These are phyloP conservation scores for Nepenthes alata DNA, from an alignment of 179 eudicot genomes.

Conservation along the genomic window DNA sequence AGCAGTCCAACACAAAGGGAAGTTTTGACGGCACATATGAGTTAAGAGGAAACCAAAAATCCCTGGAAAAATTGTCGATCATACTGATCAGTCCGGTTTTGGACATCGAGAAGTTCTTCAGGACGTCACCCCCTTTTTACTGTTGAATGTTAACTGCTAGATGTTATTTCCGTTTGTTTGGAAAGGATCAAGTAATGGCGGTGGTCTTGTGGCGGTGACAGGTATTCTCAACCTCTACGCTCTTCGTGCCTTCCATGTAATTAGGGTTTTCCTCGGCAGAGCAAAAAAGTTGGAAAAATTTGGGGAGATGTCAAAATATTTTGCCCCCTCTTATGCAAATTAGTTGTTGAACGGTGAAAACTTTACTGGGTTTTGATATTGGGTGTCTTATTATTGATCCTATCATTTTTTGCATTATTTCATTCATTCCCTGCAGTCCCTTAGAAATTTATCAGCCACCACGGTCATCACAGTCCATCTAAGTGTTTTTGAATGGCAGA, in stretches of 20 bases:
- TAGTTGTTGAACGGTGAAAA: slow-evolving; percentile 13
- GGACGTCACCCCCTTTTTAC: background rate
- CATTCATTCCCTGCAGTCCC: too few relatives aligned
- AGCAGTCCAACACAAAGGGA: slow-evolving; percentile 41
- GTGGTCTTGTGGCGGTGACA: slow-evolving; percentile 8
- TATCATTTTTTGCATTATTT: too few relatives aligned
- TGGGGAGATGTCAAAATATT: slow-evolving; percentile 11
- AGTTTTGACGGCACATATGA: slow-evolving; percentile 66
- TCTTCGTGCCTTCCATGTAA: slow-evolving; percentile 18
- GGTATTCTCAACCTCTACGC: background rate
- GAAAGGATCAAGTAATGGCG: background rate
- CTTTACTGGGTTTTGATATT: slow-evolving; percentile 8
- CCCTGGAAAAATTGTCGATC: background rate
- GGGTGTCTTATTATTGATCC: too few relatives aligned
- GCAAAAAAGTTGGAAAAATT: slow-evolving; percentile 14
- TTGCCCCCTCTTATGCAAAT: slow-evolving; percentile 6
- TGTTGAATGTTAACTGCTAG: too few relatives aligned
- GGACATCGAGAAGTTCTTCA: background rate
- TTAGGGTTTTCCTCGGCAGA: slow-evolving; percentile 19
- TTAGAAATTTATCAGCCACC: too few relatives aligned
- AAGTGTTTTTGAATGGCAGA: too few relatives aligned
- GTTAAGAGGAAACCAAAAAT: slow-evolving; percentile 14
- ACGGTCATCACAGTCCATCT: too few relatives aligned
- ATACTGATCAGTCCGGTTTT: background rate
- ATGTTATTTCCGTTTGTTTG: too few relatives aligned